A percentile compares a stretch with the other conserved stretches of the same genome.
Conservation (phyloP, 352 stramenopile species). For the Pythium brachiatum region DNA sequence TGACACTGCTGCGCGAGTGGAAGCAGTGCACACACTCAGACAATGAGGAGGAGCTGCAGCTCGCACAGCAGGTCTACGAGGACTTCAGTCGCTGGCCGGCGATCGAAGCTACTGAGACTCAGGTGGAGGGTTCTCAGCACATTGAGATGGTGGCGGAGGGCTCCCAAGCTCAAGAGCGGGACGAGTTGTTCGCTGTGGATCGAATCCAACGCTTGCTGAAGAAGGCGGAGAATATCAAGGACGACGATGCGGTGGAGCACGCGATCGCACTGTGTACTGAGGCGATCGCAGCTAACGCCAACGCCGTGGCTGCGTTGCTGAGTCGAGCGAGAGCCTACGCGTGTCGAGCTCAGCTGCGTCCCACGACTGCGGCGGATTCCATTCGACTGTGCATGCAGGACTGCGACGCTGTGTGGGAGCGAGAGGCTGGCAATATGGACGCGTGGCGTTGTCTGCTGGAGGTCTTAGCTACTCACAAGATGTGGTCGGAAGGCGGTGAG, state of each 20-base stretch:
- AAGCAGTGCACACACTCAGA: constrained; percentile 14
- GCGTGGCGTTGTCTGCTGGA: constrained; percentile 17
- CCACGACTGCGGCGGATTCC: not conserved
- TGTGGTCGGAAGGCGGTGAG: constrained; percentile 21
- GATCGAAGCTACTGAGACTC: constrained; percentile 19
- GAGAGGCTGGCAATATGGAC: constrained; percentile 20
- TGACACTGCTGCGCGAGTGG: constrained; percentile 31
- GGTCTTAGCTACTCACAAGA: constrained; percentile 12
- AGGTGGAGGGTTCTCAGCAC: not conserved
- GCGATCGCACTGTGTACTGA: constrained; percentile 20
- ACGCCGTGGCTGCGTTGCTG: constrained; percentile 19
- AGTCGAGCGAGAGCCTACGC: constrained; percentile 14
- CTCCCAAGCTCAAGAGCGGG: too few species aligned
- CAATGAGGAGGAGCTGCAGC: constrained; percentile 23
- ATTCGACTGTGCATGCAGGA: constrained; percentile 21
- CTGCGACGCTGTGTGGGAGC: constrained; percentile 13
- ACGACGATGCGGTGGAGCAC: not conserved
- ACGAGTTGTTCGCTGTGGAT: constrained; percentile 11
- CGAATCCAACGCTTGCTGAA: constrained; percentile 2
- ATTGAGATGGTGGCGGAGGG: not conserved
- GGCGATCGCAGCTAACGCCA: constrained; percentile 23
- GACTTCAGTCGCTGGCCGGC: constrained; percentile 46
- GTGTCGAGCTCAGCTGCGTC: not conserved
- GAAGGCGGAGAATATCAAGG: constrained; percentile 1
- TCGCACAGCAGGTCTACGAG: constrained; percentile 33